Percentiles rank a stretch among this genome's conserved stretches.
Evolutionary conservation across 257 asterid species (phyloP).

Genomic region (Cynanchum wilfordii): DNA sequence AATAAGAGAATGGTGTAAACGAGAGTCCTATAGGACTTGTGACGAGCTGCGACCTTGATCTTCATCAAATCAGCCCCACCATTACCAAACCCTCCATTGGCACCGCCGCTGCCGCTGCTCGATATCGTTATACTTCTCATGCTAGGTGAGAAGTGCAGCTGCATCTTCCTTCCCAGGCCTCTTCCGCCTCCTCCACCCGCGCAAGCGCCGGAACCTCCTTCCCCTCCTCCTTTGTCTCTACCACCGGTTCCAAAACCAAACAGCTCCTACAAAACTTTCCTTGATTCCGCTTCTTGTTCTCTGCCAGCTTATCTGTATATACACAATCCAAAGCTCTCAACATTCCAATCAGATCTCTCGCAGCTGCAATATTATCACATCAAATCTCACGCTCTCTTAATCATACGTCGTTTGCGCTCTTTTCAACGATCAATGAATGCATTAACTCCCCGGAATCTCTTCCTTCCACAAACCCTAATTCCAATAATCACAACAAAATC

Average conservation of each 20-base stretch:
- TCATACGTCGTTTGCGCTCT: neutral
- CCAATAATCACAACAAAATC: constrained; percentile 8
- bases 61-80: constrained; percentile 73
- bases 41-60: constrained; percentile 92
- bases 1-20: constrained; percentile 73
- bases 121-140: constrained; percentile 99
- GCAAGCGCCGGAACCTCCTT: constrained; percentile 2
- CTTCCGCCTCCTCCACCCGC: constrained; percentile 29
- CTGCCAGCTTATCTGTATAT: neutral
- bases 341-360: constrained; percentile 27
- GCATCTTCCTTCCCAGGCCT: constrained; percentile 70
- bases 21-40: constrained; percentile 68
- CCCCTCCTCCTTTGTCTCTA: neutral
- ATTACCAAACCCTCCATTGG: constrained; percentile 16
- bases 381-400: constrained; percentile 12
- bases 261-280: constrained; percentile 14
- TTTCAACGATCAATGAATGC: constrained; percentile 16
- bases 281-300: constrained; percentile 6
- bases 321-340: constrained; percentile 19
- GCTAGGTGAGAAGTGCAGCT: constrained; percentile 99
- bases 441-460: constrained; percentile 21
- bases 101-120: constrained; percentile 51
- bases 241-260: constrained; percentile 5
- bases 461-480: constrained; percentile 19
- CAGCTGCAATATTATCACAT: constrained; percentile 15